Conservation (phyloP, 1,284 basidiomycete genomes). For the Microbotryum lychnidis-dioicae region DNA sequence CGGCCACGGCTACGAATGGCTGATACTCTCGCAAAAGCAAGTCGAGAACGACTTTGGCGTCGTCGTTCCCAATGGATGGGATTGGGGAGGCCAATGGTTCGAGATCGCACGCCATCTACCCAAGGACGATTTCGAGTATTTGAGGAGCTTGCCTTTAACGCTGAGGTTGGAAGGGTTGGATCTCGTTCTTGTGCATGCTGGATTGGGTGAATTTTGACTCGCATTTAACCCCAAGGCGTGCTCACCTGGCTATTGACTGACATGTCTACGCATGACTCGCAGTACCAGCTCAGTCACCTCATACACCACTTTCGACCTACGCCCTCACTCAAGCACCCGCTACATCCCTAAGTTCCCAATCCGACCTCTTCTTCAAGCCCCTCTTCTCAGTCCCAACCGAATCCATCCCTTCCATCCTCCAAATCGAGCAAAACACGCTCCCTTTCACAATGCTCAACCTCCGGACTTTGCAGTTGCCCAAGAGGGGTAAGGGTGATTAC, state of each 20-base stretch:
- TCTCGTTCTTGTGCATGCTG: constrained; percentile 71
- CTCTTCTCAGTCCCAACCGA: neutral
- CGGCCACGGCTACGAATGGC: constrained; percentile 15
- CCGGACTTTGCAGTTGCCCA: constrained; percentile 29
- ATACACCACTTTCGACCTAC: neutral
- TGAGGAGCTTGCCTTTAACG: constrained; percentile 59
- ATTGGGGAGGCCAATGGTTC: constrained; percentile 66
- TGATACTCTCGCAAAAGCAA: constrained; percentile 15
- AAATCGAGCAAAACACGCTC: constrained; percentile 20
- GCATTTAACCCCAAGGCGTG: neutral
- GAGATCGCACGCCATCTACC: constrained; percentile 58
- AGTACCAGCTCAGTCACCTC: neutral
- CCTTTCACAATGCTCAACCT: constrained; percentile 37
- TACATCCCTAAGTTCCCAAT: constrained; percentile 5
- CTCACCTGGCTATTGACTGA: neutral
- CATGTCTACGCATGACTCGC: neutral
- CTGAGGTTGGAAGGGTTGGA: constrained; percentile 70
- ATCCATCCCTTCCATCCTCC: constrained; percentile 13
- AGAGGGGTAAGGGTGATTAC: constrained; percentile 27
- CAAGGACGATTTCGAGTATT: constrained; percentile 55
- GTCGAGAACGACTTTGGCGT: constrained; percentile 16
- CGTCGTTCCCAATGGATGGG: constrained; percentile 49
- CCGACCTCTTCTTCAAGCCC: constrained; percentile 8
- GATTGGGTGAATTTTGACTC: constrained; percentile 43
- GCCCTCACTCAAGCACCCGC: neutral